Evolutionary conservation across 148 eudicot species (phyloP).

Genomic region (Gaultheria prostrata): DNA sequence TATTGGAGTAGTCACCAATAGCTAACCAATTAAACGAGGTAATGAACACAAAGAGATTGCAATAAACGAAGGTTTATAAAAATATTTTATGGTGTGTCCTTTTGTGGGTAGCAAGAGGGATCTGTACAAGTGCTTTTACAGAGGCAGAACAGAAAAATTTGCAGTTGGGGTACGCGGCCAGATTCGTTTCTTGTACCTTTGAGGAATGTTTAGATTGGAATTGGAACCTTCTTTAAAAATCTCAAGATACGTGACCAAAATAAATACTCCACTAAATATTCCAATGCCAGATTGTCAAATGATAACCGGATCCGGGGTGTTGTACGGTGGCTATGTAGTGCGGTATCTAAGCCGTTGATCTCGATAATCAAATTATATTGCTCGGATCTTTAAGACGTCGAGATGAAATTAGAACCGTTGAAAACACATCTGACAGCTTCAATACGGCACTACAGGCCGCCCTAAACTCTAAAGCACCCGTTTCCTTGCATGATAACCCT

Average conservation of each 20-base stretch:
- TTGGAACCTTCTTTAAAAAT: background rate
- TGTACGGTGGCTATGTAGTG: no score
- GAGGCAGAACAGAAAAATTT: conserved; percentile 5
- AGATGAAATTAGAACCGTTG: no score
- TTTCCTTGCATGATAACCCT: no score
- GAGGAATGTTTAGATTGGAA: conserved; percentile 20
- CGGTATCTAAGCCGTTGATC: no score
- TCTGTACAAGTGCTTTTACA: background rate
- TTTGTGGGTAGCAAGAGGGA: background rate
- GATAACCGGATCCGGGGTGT: no score
- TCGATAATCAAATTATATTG: no score
- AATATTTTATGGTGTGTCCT: background rate
- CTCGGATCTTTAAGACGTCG: no score
- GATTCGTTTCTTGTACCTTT: conserved; percentile 22
- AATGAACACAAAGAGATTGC: background rate
- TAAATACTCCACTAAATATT: background rate
- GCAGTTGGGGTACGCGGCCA: conserved; percentile 5
- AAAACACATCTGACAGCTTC: no score
- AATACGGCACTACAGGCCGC: no score
- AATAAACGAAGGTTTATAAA: conserved; percentile 14
- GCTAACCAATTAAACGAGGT: background rate
- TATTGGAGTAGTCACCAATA: conserved; percentile 2
- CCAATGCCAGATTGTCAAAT: background rate
- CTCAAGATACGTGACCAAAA: background rate
- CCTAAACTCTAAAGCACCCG: no score